Conservation (phyloP, 495 filamentous ascomycete species). For the Pseudomonodictys pantanalensis region DNA sequence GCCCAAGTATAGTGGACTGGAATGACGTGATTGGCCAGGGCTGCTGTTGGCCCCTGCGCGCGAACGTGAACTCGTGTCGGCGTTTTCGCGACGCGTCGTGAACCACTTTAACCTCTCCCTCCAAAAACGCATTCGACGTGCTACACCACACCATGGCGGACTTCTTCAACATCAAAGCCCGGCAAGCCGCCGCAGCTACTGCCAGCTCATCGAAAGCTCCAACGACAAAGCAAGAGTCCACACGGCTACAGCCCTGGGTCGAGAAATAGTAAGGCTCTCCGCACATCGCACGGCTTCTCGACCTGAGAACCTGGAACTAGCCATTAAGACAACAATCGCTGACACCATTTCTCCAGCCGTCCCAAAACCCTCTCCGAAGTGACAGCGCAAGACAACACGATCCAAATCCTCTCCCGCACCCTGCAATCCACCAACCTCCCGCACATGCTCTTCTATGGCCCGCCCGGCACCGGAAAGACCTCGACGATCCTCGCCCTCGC, state of each 20-base stretch:
- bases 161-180: slow-evolving; percentile 95
- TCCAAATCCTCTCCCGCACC: slow-evolving; percentile 84
- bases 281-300: background rate
- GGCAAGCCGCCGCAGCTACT: slow-evolving; percentile 71
- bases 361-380: slow-evolving; percentile 93
- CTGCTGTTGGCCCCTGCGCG: slow-evolving; percentile 2
- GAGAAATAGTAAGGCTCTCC: slow-evolving; percentile 89
- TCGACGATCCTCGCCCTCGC: slow-evolving; percentile 94
- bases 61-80: slow-evolving; percentile 24
- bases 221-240: slow-evolving; percentile 57
- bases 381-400: slow-evolving; percentile 95
- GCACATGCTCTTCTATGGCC: slow-evolving; percentile 99
- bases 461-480: slow-evolving; percentile 97
- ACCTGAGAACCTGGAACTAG: background rate
- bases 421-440: slow-evolving; percentile 95
- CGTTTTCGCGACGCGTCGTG: slow-evolving; percentile 23
- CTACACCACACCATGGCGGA: slow-evolving; percentile 55
- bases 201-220: slow-evolving; percentile 54
- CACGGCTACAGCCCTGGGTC: slow-evolving; percentile 85
- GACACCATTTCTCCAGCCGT: slow-evolving; percentile 57
- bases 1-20: background rate
- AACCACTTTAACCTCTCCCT: background rate
- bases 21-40: slow-evolving; percentile 11
- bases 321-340: background rate
- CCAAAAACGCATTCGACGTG: slow-evolving; percentile 3